Evolutionary conservation across 139 green algal genomes (phyloP), one percentile per base, ranked within the genome.

Genomic region (Axilococcus clingmanii): DNA sequence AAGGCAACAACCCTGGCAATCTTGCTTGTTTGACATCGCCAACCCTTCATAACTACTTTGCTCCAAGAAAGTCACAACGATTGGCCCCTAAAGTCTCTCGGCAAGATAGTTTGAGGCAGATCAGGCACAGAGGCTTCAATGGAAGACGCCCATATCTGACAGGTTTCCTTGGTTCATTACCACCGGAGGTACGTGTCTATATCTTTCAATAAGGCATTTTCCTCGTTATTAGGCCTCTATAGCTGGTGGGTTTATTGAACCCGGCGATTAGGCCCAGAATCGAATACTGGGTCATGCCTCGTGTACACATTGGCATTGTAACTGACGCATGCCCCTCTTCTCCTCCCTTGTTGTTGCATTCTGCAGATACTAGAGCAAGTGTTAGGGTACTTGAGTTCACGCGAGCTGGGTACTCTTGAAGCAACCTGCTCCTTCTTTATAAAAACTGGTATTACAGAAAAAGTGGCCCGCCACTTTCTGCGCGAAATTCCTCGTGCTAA

Each of bases 291-390:
- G 11, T 12, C 20, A 15, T 28, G 7, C 14, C 14, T 56, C 17
- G 7, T 54, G n/a, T 36, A n/a, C 19, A 30, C 33, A 14, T 23
- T 61, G 37, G 30, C 19, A 38, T 20, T 41, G 11, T 30, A 37
- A 28, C 16, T 55, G 4, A 9, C 32, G 16, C 51, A 38, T 16
- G 2, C 44, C 7, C 40, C 48, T 22, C 15, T 40, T 16, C 44
- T 56, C 68, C n/a, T n/a, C n/a, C n/a, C n/a, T n/a, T n/a, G n/a
- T n/a, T n/a, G n/a, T n/a, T n/a, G n/a, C n/a, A n/a, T n/a, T n/a
- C n/a, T n/a, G n/a, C n/a, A 88, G 67, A 29, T 78, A 31, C 27
- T 83, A 28, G 75, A 88, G 27, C 57, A 69, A 28, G 74, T 88
- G 33, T 61, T 88, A 32, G 69, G 74, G 17, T 55, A 68, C 19